These are phyloP conservation scores for Tuber aestivum DNA, from an alignment of 495 filamentous ascomycete genomes.

Conservation along the genomic window DNA sequence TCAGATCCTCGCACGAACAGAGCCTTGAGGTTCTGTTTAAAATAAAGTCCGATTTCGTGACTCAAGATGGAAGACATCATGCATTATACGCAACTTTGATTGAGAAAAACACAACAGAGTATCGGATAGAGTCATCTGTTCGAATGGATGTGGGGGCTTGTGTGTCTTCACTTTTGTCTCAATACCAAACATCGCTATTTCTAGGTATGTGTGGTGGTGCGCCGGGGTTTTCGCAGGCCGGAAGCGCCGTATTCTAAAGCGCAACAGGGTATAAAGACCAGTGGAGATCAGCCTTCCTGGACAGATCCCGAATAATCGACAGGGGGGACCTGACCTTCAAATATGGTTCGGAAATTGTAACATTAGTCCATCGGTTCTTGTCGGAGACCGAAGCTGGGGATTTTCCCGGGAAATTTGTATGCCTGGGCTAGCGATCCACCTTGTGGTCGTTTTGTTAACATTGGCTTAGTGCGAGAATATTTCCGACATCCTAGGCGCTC, in stretches of 20 bases:
- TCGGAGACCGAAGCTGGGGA: constrained; percentile 4
- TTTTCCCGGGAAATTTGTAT: constrained; percentile 14
- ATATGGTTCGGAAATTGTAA: not conserved
- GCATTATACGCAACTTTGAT: not conserved
- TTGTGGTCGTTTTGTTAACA: not conserved
- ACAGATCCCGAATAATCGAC: not conserved
- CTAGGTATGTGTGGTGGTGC: not conserved
- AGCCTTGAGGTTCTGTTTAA: not conserved
- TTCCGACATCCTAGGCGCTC: not conserved
- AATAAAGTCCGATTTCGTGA: not conserved
- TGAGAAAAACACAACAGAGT: not conserved
- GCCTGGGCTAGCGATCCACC: not conserved
- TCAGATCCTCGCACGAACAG: constrained; percentile 26
- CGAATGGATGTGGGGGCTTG: not conserved
- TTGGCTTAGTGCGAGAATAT: constrained; percentile 13
- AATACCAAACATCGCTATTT: constrained; percentile 11
- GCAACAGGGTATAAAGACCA: constrained; percentile 7
- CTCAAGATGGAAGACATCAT: not conserved
- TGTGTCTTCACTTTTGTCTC: constrained; percentile 12
- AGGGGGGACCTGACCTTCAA: too few relatives aligned
- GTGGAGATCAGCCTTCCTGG: not conserved
- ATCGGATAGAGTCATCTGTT: not conserved
- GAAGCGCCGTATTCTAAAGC: not conserved
- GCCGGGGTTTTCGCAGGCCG: not conserved
- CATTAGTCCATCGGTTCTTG: not conserved